These are phyloP conservation scores for Medicago ruthenica DNA, from an alignment of 306 rosid species.

Conservation along the genomic window DNA sequence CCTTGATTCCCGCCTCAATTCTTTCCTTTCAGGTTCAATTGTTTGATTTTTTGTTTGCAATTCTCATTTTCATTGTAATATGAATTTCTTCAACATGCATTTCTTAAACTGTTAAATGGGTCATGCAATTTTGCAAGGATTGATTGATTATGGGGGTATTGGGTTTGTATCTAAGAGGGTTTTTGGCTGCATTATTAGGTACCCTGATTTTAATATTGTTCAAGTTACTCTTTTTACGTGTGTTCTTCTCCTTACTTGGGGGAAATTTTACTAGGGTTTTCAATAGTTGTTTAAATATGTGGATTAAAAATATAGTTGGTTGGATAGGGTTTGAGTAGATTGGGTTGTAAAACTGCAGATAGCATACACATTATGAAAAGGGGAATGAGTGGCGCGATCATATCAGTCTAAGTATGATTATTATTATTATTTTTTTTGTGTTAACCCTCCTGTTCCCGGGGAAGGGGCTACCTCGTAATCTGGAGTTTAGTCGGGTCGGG, in stretches of 20 bases:
- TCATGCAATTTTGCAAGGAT: conserved; percentile 11
- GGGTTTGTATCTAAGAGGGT: background rate
- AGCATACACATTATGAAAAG: background rate
- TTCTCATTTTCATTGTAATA: conserved; percentile 25
- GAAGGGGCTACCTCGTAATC: too few species aligned
- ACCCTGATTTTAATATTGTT: conserved; percentile 11
- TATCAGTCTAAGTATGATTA: background rate
- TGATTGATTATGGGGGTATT: conserved; percentile 15
- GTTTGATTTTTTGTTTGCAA: background rate
- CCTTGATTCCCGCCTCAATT: background rate
- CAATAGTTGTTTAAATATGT: conserved; percentile 19
- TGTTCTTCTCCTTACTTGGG: background rate
- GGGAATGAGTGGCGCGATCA: background rate
- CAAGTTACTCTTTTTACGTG: conserved; percentile 10
- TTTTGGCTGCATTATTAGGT: conserved; percentile 26
- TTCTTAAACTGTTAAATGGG: background rate
- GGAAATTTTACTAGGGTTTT: conserved; percentile 6
- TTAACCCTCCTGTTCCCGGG: too few species aligned
- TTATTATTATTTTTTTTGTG: too few species aligned
- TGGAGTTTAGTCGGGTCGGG: too few species aligned
- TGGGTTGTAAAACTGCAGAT: background rate
- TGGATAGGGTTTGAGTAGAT: conserved; percentile 20
- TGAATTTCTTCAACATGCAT: conserved; percentile 11
- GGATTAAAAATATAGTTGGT: conserved; percentile 15
- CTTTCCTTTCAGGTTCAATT: conserved; percentile 3